phyloP scores from a whole-genome alignment of 345 rosid species.

The Physaria fendleri region DNA sequence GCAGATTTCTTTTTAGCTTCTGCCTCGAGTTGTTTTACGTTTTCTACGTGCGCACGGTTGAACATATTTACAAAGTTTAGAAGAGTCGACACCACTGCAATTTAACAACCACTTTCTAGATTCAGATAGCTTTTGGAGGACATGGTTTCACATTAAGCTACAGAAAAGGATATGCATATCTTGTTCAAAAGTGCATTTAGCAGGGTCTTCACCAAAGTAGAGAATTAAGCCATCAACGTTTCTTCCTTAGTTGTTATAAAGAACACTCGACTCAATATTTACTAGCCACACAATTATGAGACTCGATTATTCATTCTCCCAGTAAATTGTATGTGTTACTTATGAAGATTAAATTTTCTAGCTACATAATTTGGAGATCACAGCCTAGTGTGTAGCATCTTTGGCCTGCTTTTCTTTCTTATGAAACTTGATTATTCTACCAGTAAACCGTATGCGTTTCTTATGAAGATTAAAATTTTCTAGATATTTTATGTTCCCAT shows the following conservation, averaged over 20 bases:
- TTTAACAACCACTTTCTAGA: constrained; percentile 6
- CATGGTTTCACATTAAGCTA: neutral
- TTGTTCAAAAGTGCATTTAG: constrained; percentile 87
- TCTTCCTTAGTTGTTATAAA: constrained; percentile 36
- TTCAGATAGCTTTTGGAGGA: neutral
- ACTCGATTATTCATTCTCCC: too few relatives aligned
- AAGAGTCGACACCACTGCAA: constrained; percentile 69
- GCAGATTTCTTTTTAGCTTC: constrained; percentile 56
- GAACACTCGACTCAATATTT: neutral
- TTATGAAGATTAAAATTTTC: neutral
- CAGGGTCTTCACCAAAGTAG: constrained; percentile 97
- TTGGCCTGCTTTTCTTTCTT: neutral
- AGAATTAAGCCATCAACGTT: constrained; percentile 81
- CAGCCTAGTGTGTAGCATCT: neutral
- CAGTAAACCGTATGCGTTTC: neutral
- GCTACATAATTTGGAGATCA: neutral
- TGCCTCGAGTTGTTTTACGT: constrained; percentile 62
- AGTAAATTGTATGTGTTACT: too few relatives aligned
- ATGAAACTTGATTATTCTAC: neutral
- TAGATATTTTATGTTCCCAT: neutral
- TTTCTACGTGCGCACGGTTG: constrained; percentile 72
- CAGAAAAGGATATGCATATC: constrained; percentile 35
- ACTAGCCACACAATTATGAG: neutral
- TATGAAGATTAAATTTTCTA: too few relatives aligned
- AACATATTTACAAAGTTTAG: constrained; percentile 72